Percentiles rank a stretch among this genome's conserved stretches.
Conservation (phyloP, 768 basidiomycete genomes). For the Coprinopsis cinerea region DNA sequence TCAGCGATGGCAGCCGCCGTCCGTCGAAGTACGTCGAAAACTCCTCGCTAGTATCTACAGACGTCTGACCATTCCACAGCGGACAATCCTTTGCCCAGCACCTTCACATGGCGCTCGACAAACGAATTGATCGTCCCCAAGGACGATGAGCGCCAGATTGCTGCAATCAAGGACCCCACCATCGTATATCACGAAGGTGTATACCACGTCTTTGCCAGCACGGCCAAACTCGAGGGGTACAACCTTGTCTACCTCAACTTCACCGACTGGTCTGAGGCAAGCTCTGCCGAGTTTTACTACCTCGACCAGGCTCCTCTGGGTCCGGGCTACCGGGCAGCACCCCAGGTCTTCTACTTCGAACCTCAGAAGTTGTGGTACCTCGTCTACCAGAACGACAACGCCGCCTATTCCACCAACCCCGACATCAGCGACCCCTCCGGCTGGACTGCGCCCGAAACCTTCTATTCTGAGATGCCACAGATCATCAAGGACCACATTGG, state of each 20-base stretch:
- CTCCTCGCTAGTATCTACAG: too few relatives aligned
- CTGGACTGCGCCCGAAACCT: constrained; percentile 15
- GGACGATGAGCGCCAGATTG: constrained; percentile 10
- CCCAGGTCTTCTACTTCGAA: constrained; percentile 17
- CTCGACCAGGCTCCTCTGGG: constrained; percentile 15
- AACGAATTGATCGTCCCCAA: constrained; percentile 12
- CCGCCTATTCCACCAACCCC: constrained; percentile 16
- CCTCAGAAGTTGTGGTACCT: constrained; percentile 18
- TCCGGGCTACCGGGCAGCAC: constrained; percentile 16
- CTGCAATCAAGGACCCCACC: constrained; percentile 17
- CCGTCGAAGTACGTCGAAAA: too few relatives aligned
- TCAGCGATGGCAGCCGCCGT: too few relatives aligned
- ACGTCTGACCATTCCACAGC: neutral
- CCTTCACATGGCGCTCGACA: constrained; percentile 15
- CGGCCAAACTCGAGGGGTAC: constrained; percentile 8
- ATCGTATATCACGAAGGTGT: constrained; percentile 15
- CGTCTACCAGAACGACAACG: constrained; percentile 17
- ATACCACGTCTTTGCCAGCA: constrained; percentile 18
- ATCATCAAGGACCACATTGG: constrained; percentile 16
- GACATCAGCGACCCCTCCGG: constrained; percentile 16
- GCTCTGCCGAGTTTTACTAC: constrained; percentile 8
- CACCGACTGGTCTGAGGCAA: constrained; percentile 14
- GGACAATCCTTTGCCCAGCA: constrained; percentile 5
- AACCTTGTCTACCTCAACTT: constrained; percentile 14
- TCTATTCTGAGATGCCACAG: constrained; percentile 11